These are phyloP conservation scores for Neopestalotiopsis sp. DNA, from an alignment of 2,329 filamentous ascomycete genomes.

Conservation along the genomic window DNA sequence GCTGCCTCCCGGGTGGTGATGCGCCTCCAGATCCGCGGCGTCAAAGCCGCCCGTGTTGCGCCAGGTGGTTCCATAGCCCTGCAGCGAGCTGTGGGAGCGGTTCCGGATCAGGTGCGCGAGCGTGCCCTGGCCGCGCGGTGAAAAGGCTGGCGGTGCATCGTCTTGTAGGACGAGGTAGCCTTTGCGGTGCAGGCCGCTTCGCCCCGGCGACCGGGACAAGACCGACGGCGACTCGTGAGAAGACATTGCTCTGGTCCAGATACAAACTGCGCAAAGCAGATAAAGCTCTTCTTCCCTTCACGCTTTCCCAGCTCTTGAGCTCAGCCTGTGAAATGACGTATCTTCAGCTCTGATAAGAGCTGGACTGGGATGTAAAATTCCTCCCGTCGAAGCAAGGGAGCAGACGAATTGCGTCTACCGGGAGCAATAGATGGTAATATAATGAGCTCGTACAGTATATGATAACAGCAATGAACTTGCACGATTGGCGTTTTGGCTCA, in stretches of 20 bases:
- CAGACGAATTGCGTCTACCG: not conserved
- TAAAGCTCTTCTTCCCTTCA: not conserved
- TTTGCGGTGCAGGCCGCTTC: conserved; percentile 19
- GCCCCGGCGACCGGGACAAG: conserved; percentile 29
- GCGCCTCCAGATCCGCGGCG: conserved; percentile 30
- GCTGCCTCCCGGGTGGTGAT: conserved; percentile 14
- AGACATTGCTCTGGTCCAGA: conserved; percentile 15
- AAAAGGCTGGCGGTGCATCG: conserved; percentile 28
- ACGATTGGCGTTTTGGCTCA: not conserved
- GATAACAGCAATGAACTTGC: not conserved
- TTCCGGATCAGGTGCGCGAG: conserved; percentile 36
- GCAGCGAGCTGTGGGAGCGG: conserved; percentile 34
- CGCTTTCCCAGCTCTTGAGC: not conserved
- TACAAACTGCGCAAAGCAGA: not conserved
- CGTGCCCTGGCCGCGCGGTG: conserved; percentile 32
- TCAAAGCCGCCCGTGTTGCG: conserved; percentile 25
- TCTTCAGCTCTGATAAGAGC: not conserved
- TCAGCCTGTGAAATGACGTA: not conserved
- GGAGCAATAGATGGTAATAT: not conserved
- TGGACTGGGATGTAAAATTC: not conserved
- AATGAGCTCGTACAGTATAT: not conserved
- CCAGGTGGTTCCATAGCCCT: conserved; percentile 35
- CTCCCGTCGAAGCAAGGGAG: not conserved
- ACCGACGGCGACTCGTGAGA: conserved; percentile 13
- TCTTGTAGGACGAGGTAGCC: conserved; percentile 30